Evolutionary conservation across 2,329 filamentous ascomycete species (phyloP).

Genomic region (Leptodontidium sp.): DNA sequence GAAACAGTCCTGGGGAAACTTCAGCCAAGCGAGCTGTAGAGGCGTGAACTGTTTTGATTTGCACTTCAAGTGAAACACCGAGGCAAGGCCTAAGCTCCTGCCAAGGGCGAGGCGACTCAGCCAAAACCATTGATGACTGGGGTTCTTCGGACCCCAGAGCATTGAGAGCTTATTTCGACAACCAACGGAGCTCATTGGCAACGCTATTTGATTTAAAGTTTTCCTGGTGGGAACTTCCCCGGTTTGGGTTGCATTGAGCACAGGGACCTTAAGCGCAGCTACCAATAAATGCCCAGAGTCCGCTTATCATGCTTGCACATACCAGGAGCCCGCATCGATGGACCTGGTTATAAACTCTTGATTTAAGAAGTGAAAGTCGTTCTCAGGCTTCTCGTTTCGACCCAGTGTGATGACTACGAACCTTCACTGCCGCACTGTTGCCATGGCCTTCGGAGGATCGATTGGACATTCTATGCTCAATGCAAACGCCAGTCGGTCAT

Average conservation of each 20-base stretch:
- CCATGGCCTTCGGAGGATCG: not conserved
- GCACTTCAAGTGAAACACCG: not conserved
- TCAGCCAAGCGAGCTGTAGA: conserved; percentile 11
- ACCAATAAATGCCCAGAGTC: not conserved
- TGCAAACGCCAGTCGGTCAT: not conserved
- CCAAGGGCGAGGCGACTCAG: not conserved
- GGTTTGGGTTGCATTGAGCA: not conserved
- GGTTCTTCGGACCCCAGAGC: too few species aligned
- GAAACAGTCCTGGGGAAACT: conserved; percentile 11
- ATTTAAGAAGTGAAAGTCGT: not conserved
- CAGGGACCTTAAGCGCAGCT: not conserved
- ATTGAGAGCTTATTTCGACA: conserved; percentile 10
- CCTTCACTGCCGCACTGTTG: not conserved
- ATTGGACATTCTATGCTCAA: conserved; percentile 9
- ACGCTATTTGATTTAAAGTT: not conserved
- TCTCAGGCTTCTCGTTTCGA: not conserved
- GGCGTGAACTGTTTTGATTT: conserved; percentile 14
- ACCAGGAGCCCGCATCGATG: not conserved
- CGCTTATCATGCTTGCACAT: not conserved
- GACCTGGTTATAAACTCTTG: not conserved
- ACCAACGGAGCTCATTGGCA: conserved; percentile 5
- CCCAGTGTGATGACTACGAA: not conserved
- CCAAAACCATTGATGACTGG: not conserved
- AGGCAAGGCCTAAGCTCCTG: not conserved
- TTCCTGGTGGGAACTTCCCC: not conserved